Conservation (phyloP, 148 eudicot species). For the Spergularia marina region DNA sequence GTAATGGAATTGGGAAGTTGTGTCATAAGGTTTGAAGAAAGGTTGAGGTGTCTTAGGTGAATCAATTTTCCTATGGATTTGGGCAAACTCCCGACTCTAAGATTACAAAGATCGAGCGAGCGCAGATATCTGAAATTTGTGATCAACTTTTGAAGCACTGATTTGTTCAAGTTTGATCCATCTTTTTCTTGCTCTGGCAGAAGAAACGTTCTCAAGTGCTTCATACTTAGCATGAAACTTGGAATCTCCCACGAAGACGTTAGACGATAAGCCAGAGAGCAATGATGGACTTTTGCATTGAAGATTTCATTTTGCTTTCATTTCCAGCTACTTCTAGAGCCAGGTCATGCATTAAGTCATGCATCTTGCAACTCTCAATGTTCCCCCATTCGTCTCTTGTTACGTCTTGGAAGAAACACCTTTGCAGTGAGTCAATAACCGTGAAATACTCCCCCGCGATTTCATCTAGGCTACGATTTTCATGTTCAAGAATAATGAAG, state of each 20-base stretch:
- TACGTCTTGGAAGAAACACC: constrained; percentile 18
- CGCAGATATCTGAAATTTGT: constrained; percentile 17
- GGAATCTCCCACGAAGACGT: constrained; percentile 11
- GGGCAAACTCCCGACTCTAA: constrained; percentile 5
- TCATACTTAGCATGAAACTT: constrained; percentile 2
- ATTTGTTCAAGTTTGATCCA: constrained; percentile 8
- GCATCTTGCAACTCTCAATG: constrained; percentile 21
- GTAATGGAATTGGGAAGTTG: constrained; percentile 17
- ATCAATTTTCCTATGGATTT: constrained; percentile 16
- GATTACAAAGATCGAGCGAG: constrained; percentile 7
- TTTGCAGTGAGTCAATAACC: neutral
- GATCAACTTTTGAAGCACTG: neutral
- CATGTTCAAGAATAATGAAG: neutral
- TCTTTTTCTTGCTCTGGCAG: neutral
- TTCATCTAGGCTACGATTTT: neutral
- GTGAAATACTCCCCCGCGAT: constrained; percentile 8
- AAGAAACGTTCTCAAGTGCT: constrained; percentile 24
- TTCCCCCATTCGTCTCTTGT: neutral
- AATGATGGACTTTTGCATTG: neutral
- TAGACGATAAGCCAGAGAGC: constrained; percentile 15
- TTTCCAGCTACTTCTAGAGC: constrained; percentile 15
- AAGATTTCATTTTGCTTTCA: neutral
- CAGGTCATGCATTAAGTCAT: constrained; percentile 26
- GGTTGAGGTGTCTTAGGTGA: constrained; percentile 27
- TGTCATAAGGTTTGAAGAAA: neutral